phyloP scores from a whole-genome alignment of 345 rosid genomes.

The Cardamine resedifolia region DNA sequence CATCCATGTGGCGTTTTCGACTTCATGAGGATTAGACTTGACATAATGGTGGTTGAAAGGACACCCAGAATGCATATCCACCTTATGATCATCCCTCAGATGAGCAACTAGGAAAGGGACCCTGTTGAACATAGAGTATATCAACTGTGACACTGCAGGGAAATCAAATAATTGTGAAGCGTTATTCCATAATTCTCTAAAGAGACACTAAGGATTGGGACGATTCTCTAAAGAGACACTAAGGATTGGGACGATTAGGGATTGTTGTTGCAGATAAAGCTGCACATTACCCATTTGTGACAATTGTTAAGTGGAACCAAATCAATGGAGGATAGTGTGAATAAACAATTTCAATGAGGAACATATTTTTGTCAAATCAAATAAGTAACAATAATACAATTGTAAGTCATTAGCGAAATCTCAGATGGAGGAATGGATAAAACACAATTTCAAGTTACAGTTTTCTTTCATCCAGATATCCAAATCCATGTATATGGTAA shows the following conservation, averaged over 20 bases:
- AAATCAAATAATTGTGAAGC: slow-evolving; percentile 5
- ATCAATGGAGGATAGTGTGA: slow-evolving; percentile 7
- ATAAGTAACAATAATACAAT: neutral
- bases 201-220: too few relatives aligned
- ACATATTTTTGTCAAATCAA: neutral
- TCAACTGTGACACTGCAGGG: slow-evolving; percentile 90
- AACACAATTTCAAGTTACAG: neutral
- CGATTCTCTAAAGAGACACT: neutral
- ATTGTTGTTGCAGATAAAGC: too few relatives aligned
- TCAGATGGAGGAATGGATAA: too few relatives aligned
- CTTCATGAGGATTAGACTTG: slow-evolving; percentile 97
- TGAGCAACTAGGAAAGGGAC: slow-evolving; percentile 89
- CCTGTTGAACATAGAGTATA: slow-evolving; percentile 93
- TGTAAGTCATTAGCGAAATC: neutral
- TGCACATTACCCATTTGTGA: neutral
- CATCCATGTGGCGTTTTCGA: slow-evolving; percentile 98
- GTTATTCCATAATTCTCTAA: neutral
- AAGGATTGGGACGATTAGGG: neutral
- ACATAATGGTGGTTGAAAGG: slow-evolving; percentile 97
- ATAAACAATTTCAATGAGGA: neutral
- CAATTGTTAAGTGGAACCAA: slow-evolving; percentile 8
- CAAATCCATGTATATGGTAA: neutral
- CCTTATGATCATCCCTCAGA: slow-evolving; percentile 92
- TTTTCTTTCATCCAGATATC: neutral
- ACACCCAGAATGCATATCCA: slow-evolving; percentile 96